phyloP scores from a whole-genome alignment of 257 asterid species.

The Datura wrightii region DNA sequence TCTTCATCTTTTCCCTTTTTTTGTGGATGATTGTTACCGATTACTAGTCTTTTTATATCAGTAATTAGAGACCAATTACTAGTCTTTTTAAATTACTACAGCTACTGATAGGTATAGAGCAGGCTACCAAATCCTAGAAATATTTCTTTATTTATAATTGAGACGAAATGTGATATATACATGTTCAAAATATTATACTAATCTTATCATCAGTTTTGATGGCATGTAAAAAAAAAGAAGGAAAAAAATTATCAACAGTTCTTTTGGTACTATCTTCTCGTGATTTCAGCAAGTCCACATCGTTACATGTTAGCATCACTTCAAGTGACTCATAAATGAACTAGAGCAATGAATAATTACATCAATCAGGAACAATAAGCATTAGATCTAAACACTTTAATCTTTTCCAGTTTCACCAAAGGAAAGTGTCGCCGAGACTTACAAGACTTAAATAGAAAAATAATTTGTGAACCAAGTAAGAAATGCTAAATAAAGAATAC shows the following conservation, averaged over 20 bases:
- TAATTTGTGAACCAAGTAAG: not conserved
- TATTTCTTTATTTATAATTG: not conserved
- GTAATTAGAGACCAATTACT: not conserved
- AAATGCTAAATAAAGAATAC: not conserved
- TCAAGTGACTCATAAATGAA: not conserved
- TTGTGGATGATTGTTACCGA: not conserved
- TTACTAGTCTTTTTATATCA: not conserved
- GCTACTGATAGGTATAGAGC: constrained; percentile 3
- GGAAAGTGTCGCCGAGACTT: not conserved
- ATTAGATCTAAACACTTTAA: not conserved
- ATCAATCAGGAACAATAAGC: not conserved
- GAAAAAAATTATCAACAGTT: not conserved
- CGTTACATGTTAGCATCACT: not conserved
- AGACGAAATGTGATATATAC: not conserved
- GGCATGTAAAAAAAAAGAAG: not conserved
- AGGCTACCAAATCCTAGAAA: not conserved
- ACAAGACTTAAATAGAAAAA: not conserved
- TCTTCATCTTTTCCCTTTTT: not conserved
- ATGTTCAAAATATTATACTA: not conserved
- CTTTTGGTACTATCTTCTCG: not conserved
- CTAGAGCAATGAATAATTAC: not conserved
- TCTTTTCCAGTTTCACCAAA: not conserved
- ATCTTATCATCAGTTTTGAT: not conserved
- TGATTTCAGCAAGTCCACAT: not conserved
- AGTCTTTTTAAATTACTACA: not conserved